Base-by-base conservation (phyloP, 495 filamentous ascomycete species). In the Penicillium daleae region DNA sequence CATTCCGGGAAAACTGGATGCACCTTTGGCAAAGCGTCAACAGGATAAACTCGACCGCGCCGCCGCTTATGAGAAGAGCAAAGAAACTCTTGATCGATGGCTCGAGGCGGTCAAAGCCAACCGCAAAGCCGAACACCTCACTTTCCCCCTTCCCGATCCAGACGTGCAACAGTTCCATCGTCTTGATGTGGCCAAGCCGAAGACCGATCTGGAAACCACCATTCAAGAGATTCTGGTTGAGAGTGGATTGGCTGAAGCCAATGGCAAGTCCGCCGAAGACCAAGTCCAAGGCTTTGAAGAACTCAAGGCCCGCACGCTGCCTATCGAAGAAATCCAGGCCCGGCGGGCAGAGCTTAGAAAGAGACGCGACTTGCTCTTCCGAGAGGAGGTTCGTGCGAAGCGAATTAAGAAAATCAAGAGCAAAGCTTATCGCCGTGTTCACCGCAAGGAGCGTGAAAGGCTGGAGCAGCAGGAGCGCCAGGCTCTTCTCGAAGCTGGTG, bases 371-470 rank as follows among this genome's bases (percentile, higher is more conserved):
- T 76, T 97, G 6, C 79, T 96, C 51, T 97, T 96, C 61, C 84
- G 94, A n/a, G 96, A 99, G 72, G 90, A 96, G 73, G 85, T 89
- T 0, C 87, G 92, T 56, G 85, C 92, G 4, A 97, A 94, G 76
- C 88, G 95, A 3, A 90, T 99, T 74, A 97, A 97, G 75, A 98
- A 97, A 80, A 99, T 99, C 73, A 99, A 99, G 80, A 93, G 89
- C 67, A 98, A 97, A 70, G 85, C 92, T 0, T 99, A 93, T 70
- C 89, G 92, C 19, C 87, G 93, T 54, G 88, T 98, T 24, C 96
- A 97, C 71, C 88, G 95, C 37, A 97, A 91, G 67, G 91, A 97
- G 67, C 83, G 87, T 13, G 86, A 92, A 70, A 86, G 86, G 60
- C 77, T 89, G 44, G 87, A 90, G 62, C 81, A 91, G 54, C 85